Percentiles rank a stretch among this genome's conserved stretches.
Evolutionary conservation across 805 yeast genomes (phyloP).

Genomic region (Priceomyces carsonii): DNA sequence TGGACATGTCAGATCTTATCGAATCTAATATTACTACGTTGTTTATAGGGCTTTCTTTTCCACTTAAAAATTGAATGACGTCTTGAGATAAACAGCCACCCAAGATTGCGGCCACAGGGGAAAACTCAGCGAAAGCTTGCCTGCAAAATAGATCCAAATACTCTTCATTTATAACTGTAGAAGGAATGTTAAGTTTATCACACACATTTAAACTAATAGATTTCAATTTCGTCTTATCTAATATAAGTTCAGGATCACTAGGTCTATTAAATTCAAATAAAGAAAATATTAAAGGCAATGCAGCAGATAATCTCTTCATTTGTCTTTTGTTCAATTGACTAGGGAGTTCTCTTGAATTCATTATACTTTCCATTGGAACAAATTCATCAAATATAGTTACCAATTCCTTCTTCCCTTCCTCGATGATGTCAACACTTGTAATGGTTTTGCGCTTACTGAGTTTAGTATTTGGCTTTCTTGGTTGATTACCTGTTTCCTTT

Average conservation of each 20-base stretch:
- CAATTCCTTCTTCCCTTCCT: conserved; percentile 43
- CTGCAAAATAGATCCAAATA: conserved; percentile 40
- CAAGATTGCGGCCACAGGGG: conserved; percentile 82
- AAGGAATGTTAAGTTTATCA: conserved; percentile 39
- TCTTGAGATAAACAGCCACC: conserved; percentile 94
- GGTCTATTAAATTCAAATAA: conserved; percentile 45
- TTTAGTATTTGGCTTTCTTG: conserved; percentile 44
- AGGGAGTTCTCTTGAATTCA: conserved; percentile 36
- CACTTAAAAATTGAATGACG: conserved; percentile 76
- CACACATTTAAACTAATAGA: conserved; percentile 29
- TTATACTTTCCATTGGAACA: conserved; percentile 33
- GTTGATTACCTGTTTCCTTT: conserved; percentile 48
- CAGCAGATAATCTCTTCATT: conserved; percentile 52
- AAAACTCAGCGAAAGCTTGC: conserved; percentile 64
- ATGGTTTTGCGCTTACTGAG: conserved; percentile 48
- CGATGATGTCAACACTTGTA: conserved; percentile 27
- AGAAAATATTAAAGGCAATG: conserved; percentile 61
- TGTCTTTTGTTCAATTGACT: conserved; percentile 45
- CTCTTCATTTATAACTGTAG: conserved; percentile 42
- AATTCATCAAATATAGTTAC: conserved; percentile 40
- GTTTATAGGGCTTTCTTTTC: conserved; percentile 77
- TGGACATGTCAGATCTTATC: conserved; percentile 69
- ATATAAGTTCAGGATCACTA: conserved; percentile 18
- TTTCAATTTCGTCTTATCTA: conserved; percentile 30
- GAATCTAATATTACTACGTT: conserved; percentile 82